Conservation (phyloP, 495 filamentous ascomycete species). For the Rhizodiscina lignyota region DNA sequence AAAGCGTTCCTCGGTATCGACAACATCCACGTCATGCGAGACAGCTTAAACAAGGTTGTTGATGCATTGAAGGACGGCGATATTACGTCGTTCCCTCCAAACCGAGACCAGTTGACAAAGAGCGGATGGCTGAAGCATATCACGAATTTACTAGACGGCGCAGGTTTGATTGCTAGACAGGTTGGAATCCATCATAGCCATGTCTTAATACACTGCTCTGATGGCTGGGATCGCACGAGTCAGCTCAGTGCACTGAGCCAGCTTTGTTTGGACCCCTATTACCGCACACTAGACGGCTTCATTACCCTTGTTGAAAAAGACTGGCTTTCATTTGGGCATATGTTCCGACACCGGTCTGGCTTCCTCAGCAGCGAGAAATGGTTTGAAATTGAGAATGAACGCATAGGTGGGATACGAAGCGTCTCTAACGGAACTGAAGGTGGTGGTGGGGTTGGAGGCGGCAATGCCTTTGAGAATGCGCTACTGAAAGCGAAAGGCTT, state of each 20-base stretch:
- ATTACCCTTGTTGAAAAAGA: conserved; percentile 94
- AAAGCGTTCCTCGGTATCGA: conserved; percentile 96
- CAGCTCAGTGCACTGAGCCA: conserved; percentile 91
- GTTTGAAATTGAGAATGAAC: conserved; percentile 73
- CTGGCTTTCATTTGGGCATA: conserved; percentile 94
- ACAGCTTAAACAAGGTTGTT: conserved; percentile 74
- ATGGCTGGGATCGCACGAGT: conserved; percentile 95
- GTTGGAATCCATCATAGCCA: conserved; percentile 86
- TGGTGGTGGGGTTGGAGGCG: conserved; percentile 28
- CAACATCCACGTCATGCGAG: conserved; percentile 97
- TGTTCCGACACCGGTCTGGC: conserved; percentile 82
- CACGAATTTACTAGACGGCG: conserved; percentile 63
- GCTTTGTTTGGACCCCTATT: conserved; percentile 89
- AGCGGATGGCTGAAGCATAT: conserved; percentile 94
- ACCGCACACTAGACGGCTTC: conserved; percentile 88
- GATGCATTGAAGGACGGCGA: conserved; percentile 88
- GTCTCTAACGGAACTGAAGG: conserved; percentile 1
- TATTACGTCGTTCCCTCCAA: conserved; percentile 68
- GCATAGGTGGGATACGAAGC: conserved; percentile 30
- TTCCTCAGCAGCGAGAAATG: conserved; percentile 82
- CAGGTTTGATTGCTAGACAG: conserved; percentile 68
- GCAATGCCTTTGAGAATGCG: conserved; percentile 73
- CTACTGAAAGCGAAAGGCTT: conserved; percentile 77
- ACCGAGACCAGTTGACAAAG: conserved; percentile 60
- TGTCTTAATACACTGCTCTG: conserved; percentile 92